Conservation (phyloP, 495 filamentous ascomycete genomes). For the Xylaria flabelliformis region DNA sequence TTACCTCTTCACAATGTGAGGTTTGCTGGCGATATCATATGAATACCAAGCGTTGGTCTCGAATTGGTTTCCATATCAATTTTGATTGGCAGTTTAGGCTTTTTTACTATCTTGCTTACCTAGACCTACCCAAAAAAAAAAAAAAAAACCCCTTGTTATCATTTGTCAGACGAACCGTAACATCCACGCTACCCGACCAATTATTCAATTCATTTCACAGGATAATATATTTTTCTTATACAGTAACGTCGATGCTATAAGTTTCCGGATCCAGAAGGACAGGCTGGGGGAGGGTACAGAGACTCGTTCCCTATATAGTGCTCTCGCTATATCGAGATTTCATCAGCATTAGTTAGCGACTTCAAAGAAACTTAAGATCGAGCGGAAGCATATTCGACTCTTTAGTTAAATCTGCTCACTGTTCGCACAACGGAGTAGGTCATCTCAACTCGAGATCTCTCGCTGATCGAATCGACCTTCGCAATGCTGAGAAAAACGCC, state of each 20-base stretch:
- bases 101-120: neutral
- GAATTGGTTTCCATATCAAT: neutral
- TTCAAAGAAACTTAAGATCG: neutral
- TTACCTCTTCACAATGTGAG: neutral
- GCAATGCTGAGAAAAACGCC: neutral
- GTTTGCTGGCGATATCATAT: neutral
- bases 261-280: neutral
- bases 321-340: neutral
- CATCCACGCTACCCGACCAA: neutral
- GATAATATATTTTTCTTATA: neutral
- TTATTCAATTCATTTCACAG: neutral
- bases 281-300: neutral
- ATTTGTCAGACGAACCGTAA: neutral
- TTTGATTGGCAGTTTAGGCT: neutral
- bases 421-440: neutral
- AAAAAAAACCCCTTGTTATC: neutral
- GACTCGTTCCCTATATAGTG: neutral
- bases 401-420: neutral
- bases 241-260: neutral
- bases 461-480: neutral
- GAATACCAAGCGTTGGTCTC: neutral
- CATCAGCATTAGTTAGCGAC: neutral
- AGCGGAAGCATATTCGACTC: neutral
- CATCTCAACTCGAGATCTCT: neutral
- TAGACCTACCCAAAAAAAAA: neutral